phyloP scores from a whole-genome alignment of 2,329 filamentous ascomycete genomes.

The Colletotrichum incanum region DNA sequence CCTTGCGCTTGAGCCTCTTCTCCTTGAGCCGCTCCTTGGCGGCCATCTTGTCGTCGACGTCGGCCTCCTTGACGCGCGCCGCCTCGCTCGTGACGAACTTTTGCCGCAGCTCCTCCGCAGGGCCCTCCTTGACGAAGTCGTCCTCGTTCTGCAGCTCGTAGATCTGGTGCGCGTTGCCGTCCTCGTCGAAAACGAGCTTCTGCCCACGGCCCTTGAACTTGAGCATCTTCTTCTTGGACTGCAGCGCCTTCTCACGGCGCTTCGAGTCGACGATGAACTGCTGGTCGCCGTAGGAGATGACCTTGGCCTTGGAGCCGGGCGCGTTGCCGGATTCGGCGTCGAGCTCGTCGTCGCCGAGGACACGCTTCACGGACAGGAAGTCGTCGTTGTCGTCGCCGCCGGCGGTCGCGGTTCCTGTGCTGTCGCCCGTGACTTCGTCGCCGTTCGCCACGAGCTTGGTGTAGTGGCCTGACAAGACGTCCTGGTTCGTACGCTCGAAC shows the following conservation, averaged over 20 bases:
- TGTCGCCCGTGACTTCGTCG: slow-evolving; percentile 50
- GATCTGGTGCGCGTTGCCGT: slow-evolving; percentile 85
- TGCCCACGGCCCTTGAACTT: slow-evolving; percentile 90
- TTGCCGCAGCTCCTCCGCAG: slow-evolving; percentile 81
- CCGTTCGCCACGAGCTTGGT: slow-evolving; percentile 83
- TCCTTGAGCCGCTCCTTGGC: slow-evolving; percentile 86
- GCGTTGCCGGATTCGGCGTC: slow-evolving; percentile 64
- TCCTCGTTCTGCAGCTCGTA: slow-evolving; percentile 93
- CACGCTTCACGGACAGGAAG: slow-evolving; percentile 91
- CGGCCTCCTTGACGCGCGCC: slow-evolving; percentile 79
- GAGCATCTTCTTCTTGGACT: slow-evolving; percentile 93
- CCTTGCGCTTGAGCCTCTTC: slow-evolving; percentile 82
- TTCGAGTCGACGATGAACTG: slow-evolving; percentile 93
- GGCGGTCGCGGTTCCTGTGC: slow-evolving; percentile 45
- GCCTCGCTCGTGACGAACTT: slow-evolving; percentile 85
- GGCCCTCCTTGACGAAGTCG: slow-evolving; percentile 82
- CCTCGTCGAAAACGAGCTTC: slow-evolving; percentile 93
- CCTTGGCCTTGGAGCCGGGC: slow-evolving; percentile 63
- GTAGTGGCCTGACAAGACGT: slow-evolving; percentile 95
- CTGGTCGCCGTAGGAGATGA: slow-evolving; percentile 78
- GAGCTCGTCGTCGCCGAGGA: slow-evolving; percentile 81
- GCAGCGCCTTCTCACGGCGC: slow-evolving; percentile 93
- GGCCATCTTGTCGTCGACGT: slow-evolving; percentile 85
- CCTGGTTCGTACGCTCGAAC: slow-evolving; percentile 97
- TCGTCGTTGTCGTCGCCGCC: slow-evolving; percentile 77